These are phyloP conservation scores for Termitomyces bulborhizus DNA, from an alignment of 768 basidiomycete genomes.

Conservation along the genomic window DNA sequence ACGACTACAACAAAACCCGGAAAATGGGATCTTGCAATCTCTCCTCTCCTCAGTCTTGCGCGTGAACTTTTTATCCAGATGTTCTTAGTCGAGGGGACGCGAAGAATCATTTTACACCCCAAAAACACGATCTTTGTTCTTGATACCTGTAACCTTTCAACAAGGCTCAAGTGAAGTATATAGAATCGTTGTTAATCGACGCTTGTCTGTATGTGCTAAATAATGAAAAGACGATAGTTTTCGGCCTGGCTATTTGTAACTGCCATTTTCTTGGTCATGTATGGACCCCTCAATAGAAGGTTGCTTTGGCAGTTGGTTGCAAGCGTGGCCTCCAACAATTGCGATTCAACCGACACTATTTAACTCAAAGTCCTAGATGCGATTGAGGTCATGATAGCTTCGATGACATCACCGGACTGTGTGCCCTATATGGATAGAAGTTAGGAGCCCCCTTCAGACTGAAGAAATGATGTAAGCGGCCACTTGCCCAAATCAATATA, in stretches of 20 bases:
- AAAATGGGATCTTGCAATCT: not conserved
- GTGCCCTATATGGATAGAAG: not conserved
- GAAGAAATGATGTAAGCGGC: not conserved
- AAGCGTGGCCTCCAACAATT: not conserved
- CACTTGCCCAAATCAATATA: not conserved
- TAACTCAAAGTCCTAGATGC: not conserved
- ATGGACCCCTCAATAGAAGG: no score
- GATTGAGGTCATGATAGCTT: not conserved
- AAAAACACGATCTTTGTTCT: not conserved
- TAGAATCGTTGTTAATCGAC: no score
- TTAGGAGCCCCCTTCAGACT: not conserved
- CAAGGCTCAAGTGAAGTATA: not conserved
- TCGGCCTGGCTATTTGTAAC: no score
- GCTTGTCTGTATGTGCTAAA: not conserved
- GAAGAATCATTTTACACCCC: not conserved
- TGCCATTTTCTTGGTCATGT: not conserved
- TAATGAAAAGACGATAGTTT: no score
- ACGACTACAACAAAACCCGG: not conserved
- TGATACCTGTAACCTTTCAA: not conserved
- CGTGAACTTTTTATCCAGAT: not conserved
- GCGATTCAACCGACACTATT: not conserved
- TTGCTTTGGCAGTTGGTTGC: no score
- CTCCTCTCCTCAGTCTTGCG: not conserved
- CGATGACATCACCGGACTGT: not conserved
- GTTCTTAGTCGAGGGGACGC: not conserved